Evolutionary conservation across 1,284 basidiomycete genomes (phyloP), one percentile per base, ranked within the genome.

Genomic region (Taiwanofungus camphoratus): DNA sequence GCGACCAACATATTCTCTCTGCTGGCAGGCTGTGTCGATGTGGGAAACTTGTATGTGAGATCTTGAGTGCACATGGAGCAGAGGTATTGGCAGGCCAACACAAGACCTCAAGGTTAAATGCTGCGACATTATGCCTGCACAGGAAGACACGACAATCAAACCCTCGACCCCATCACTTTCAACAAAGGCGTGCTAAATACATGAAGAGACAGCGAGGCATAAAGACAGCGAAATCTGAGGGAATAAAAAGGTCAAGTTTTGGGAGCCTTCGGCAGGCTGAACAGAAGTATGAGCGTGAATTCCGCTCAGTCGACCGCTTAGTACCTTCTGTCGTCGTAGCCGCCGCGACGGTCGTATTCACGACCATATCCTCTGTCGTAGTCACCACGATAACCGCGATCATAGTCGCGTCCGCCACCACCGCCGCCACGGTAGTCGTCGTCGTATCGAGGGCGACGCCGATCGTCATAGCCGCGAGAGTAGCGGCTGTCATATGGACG

Each of bases 401-500:
- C 82, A 50, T 73, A 66, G 53, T 52, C 51, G 22, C 62, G 56
- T n/a, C 61, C 46, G 6, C 52, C 53, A 3, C 51, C 53, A 11
- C 57, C 49, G 20, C 53, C 50, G 35, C 53, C 42, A 12, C 52
- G 52, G 36, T 50, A 51, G 34, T 52, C 52, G 44, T 54, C 54
- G 1, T 54, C 52, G 40, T 49, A 48, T 9, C 52, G 50, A 9
- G 49, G 51, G 39, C 55, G 54, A 29, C 60, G 58, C 35, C 55
- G 53, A 18, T 57, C 50, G 24, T 60, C 53, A 21, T 67, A 65
- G 44, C 59, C 48, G 19, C 81, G 76, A 5, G 75, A 70, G 63
- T 89, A 88, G 49, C 86, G 83, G 51, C 76, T 79, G 61, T 89
- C 86, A 60, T 87, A 88, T 1, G 86, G 86, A 44, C 84, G 76